Evolutionary conservation across 352 stramenopile genomes (phyloP), one percentile per base, ranked within the genome.

Genomic region (Pythium periplocum): DNA sequence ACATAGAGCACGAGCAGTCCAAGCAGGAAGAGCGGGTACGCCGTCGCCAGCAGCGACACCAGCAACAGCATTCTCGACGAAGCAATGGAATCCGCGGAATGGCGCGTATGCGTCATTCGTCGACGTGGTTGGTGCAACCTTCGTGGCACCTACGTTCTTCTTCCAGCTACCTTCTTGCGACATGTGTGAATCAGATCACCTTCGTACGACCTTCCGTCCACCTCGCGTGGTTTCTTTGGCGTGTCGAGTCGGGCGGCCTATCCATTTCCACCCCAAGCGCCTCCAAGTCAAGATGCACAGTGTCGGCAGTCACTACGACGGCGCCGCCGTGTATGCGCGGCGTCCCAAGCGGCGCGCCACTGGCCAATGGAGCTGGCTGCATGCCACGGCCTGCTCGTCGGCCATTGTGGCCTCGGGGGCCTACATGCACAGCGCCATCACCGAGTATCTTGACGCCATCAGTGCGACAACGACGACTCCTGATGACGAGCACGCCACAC

Each of bases 351-450:
- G 51, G 38, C 38, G 38, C 7, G 7, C 38, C 7, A 42, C 7
- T 42, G 38, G 38, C 7, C 68, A 60, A n/a, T 90, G 80, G 80
- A 90, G 67, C 56, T 90, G 80, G 80, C 62, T 88, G 53, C 71
- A 85, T 36, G 80, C 80, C 5, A 90, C 75, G 9, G 68, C 77
- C 39, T 88, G 78, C 62, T 85, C 75, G 30, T 83, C 65, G 5
- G 75, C 71, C n/a, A 63, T 90, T 49, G 77, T 88, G 30, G 75
- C 75, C 48, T 86, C 77, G 41, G 57, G 74, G n/a, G 75, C 73
- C 47, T 90, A 90, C 63, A 76, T 87, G 61, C 77, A 90, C 64
- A 65, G 52, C 9, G 69, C 74, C 45, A 61, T 87, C 12, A 68
- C 49, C 11, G 40, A 65, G 34, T 83, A 80, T 7, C 34, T 58